phyloP scores from a whole-genome alignment of 2,329 filamentous ascomycete species.

The Sordariomycetes sp. region DNA sequence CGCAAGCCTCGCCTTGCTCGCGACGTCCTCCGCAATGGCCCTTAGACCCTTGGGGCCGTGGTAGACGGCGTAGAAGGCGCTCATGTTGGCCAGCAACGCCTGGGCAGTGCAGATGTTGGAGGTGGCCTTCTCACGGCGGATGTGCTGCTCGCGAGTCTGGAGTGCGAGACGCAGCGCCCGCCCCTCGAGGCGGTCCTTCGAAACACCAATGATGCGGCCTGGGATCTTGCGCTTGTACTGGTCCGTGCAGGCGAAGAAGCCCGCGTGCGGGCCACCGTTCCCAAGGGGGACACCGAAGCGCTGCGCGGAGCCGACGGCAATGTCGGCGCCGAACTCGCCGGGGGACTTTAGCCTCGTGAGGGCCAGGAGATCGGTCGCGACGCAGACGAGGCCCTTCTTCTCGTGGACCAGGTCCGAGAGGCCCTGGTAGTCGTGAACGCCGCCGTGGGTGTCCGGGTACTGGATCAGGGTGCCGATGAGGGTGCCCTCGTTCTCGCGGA shows the following conservation, averaged over 20 bases:
- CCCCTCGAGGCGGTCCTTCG: conserved; percentile 76
- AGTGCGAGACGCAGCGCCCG: conserved; percentile 72
- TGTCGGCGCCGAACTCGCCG: conserved; percentile 88
- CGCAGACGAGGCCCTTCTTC: conserved; percentile 67
- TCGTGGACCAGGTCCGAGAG: conserved; percentile 69
- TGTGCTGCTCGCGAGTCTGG: conserved; percentile 92
- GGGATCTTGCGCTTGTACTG: conserved; percentile 93
- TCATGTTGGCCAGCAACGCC: conserved; percentile 90
- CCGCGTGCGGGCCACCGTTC: conserved; percentile 88
- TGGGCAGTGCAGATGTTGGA: conserved; percentile 97
- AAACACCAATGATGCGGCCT: conserved; percentile 78
- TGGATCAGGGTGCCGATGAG: conserved; percentile 86
- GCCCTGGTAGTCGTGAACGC: conserved; percentile 60
- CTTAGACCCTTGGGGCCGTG: conserved; percentile 77
- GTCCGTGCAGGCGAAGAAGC: conserved; percentile 86
- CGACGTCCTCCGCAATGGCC: conserved; percentile 67
- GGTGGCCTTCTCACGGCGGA: conserved; percentile 89
- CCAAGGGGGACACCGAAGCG: conserved; percentile 85
- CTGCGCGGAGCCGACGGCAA: conserved; percentile 88
- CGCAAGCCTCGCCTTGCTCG: conserved; percentile 57
- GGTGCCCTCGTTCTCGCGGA: conserved; percentile 66
- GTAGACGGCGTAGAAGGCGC: conserved; percentile 85
- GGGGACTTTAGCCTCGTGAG: conserved; percentile 80
- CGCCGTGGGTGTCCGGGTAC: conserved; percentile 82
- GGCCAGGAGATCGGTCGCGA: conserved; percentile 79